phyloP scores from a whole-genome alignment of 306 rosid species.

The Canavalia ensiformis region DNA sequence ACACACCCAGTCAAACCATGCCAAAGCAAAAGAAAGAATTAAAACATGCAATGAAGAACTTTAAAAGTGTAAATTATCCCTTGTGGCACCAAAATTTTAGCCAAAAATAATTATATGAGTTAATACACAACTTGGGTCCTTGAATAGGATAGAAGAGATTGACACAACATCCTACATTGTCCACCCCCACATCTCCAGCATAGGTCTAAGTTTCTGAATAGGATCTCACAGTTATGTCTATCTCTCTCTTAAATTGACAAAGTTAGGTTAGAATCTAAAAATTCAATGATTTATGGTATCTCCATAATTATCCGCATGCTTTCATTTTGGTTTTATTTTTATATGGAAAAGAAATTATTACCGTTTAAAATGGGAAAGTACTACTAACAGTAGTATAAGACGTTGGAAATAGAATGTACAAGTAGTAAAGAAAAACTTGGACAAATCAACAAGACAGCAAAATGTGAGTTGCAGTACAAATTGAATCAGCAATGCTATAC shows the following conservation, averaged over 20 bases:
- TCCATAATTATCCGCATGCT: background rate
- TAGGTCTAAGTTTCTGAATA: background rate
- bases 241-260: constrained; percentile 7
- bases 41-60: constrained; percentile 17
- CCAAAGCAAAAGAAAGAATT: constrained; percentile 30
- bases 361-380: background rate
- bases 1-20: constrained; percentile 33
- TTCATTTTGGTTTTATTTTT: too few species aligned
- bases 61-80: constrained; percentile 9
- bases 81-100: background rate
- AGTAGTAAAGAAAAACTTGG: too few species aligned
- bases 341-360: too few species aligned
- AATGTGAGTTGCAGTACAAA: too few species aligned
- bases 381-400: background rate
- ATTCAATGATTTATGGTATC: background rate
- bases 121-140: too few species aligned
- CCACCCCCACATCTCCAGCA: background rate
- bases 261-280: background rate
- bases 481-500: background rate
- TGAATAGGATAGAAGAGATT: too few species aligned
- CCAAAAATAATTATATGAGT: background rate
- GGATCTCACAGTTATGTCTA: background rate
- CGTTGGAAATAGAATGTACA: too few species aligned
- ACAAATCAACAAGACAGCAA: too few species aligned
- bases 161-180: too few species aligned